A percentile compares a stretch with the other conserved stretches of the same genome.
Evolutionary conservation across 768 basidiomycete species (phyloP).

Genomic region (Mycena filopes): DNA sequence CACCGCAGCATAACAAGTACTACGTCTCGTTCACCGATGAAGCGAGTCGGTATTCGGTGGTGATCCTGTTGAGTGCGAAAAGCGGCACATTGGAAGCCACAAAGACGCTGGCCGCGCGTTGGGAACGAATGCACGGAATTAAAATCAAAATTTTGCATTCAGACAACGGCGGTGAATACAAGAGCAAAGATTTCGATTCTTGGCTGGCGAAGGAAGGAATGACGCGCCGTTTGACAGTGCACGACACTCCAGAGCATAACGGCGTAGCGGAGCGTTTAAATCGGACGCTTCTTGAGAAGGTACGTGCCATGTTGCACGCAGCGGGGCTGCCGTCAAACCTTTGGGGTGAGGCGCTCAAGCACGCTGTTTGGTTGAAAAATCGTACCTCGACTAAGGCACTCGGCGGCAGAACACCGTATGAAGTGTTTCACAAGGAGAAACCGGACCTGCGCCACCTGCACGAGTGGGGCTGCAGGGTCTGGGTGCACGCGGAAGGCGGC

Average conservation of each 20-base stretch:
- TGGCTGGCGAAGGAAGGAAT: slow-evolving; percentile 36
- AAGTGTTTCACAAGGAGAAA: slow-evolving; percentile 33
- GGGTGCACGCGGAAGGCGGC: slow-evolving; percentile 35
- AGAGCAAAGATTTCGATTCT: slow-evolving; percentile 34
- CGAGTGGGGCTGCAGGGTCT: slow-evolving; percentile 36
- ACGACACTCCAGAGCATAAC: slow-evolving; percentile 47
- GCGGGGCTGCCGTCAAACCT: slow-evolving; percentile 40
- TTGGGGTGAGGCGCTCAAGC: slow-evolving; percentile 45
- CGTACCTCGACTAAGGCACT: slow-evolving; percentile 37
- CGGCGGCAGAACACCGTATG: slow-evolving; percentile 34
- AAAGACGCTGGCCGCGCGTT: slow-evolving; percentile 33
- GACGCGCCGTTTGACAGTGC: slow-evolving; percentile 34
- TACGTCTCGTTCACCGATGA: slow-evolving; percentile 50
- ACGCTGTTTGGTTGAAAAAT: slow-evolving; percentile 42
- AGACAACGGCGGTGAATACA: slow-evolving; percentile 44
- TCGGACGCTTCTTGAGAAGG: slow-evolving; percentile 41
- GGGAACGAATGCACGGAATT: slow-evolving; percentile 37
- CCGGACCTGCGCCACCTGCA: slow-evolving; percentile 36
- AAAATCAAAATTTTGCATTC: slow-evolving; percentile 42
- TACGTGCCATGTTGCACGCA: slow-evolving; percentile 42
- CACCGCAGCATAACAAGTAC: slow-evolving; percentile 38
- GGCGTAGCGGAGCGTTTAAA: slow-evolving; percentile 51
- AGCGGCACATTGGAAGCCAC: slow-evolving; percentile 34
- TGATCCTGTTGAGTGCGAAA: slow-evolving; percentile 42
- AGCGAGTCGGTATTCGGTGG: slow-evolving; percentile 35